Evolutionary conservation across 352 stramenopile genomes (phyloP).

Genomic region (Phytophthora melonis): DNA sequence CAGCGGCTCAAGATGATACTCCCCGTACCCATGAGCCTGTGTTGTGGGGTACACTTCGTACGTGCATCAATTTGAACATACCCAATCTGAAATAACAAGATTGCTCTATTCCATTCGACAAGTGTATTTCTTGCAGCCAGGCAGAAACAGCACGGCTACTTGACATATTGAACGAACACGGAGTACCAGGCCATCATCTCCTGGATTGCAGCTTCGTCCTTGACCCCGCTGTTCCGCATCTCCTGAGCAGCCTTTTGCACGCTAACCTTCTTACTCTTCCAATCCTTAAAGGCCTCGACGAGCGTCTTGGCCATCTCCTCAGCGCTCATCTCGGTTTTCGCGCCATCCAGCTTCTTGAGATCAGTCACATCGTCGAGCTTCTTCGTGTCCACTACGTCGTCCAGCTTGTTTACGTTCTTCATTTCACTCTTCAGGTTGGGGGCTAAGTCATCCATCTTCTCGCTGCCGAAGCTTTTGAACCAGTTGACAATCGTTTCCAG

Average conservation of each 20-base stretch:
- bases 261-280: not conserved
- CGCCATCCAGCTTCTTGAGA: not conserved
- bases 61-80: too few species aligned
- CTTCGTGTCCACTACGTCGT: constrained; percentile 17
- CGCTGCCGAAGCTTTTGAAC: not conserved
- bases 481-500: not conserved
- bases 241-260: not conserved
- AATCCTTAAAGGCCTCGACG: not conserved
- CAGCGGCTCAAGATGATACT: too few species aligned
- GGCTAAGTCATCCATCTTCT: not conserved
- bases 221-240: not conserved
- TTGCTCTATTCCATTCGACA: not conserved
- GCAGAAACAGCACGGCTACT: not conserved
- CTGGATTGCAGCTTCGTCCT: not conserved
- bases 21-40: too few species aligned
- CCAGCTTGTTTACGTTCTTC: not conserved
- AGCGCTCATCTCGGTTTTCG: not conserved
- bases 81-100: too few species aligned
- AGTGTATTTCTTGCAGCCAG: not conserved
- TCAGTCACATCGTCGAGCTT: constrained; percentile 7
- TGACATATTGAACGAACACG: not conserved
- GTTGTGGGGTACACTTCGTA: too few species aligned
- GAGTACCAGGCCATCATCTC: not conserved
- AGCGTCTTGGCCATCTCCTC: not conserved
- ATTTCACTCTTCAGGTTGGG: not conserved